These are phyloP conservation scores for Nigrograna mackinnonii DNA, from an alignment of 2,329 filamentous ascomycete genomes.

Conservation along the genomic window DNA sequence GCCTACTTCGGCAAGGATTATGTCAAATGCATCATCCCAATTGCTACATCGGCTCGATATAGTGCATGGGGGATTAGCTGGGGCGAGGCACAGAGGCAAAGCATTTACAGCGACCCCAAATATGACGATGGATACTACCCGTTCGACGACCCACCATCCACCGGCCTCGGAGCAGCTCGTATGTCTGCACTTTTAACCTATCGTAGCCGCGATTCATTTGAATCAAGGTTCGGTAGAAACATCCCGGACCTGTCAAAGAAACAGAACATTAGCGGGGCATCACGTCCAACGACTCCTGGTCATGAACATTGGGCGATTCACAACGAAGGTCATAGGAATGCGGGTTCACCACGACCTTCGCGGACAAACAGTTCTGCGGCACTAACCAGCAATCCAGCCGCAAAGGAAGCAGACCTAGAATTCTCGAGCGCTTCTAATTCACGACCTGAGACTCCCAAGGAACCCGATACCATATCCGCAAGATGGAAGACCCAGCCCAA, in stretches of 20 bases:
- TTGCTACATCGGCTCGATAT: constrained; percentile 82
- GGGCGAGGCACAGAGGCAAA: constrained; percentile 86
- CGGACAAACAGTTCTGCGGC: constrained; percentile 37
- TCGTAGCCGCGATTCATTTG: constrained; percentile 94
- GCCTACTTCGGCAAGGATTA: constrained; percentile 89
- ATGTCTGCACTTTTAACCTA: constrained; percentile 98
- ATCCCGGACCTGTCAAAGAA: constrained; percentile 82
- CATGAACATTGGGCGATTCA: constrained; percentile 57
- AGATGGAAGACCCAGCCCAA: constrained; percentile 12
- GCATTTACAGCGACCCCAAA: constrained; percentile 97
- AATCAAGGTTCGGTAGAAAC: constrained; percentile 91
- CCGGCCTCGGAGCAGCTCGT: constrained; percentile 88
- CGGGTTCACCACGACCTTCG: constrained; percentile 48
- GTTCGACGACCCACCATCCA: constrained; percentile 82
- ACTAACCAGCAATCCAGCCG: constrained; percentile 17
- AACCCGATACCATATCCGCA: constrained; percentile 13
- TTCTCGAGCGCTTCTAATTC: constrained; percentile 47
- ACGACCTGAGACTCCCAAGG: constrained; percentile 25
- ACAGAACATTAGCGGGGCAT: constrained; percentile 77
- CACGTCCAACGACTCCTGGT: constrained; percentile 49
- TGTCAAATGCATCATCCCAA: constrained; percentile 78
- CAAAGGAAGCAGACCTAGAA: constrained; percentile 47
- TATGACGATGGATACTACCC: constrained; percentile 96
- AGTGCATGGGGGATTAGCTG: constrained; percentile 91
- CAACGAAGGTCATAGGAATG: constrained; percentile 55